phyloP scores from a whole-genome alignment of 495 filamentous ascomycete species.

The Hypoxylon lienhwacheense region DNA sequence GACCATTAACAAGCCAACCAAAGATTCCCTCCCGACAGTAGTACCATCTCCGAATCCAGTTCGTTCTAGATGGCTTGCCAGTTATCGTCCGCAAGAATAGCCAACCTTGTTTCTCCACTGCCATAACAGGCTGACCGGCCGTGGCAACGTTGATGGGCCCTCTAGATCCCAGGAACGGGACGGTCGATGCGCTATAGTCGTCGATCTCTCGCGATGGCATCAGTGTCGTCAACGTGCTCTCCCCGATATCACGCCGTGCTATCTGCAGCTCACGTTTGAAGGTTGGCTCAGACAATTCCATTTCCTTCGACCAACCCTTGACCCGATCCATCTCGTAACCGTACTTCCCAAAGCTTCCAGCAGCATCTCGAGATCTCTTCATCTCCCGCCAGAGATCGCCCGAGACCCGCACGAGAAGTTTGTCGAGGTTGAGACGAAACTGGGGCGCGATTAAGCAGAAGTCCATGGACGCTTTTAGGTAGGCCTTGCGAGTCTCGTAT shows the following conservation, averaged over 20 bases:
- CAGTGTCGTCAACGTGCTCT: slow-evolving; percentile 65
- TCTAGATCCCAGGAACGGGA: slow-evolving; percentile 77
- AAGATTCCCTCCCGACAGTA: slow-evolving; percentile 95
- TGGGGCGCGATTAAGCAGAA: slow-evolving; percentile 86
- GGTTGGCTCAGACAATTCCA: slow-evolving; percentile 78
- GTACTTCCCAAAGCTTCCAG: slow-evolving; percentile 62
- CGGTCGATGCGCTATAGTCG: slow-evolving; percentile 84
- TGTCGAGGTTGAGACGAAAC: slow-evolving; percentile 76
- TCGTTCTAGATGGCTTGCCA: slow-evolving; percentile 83
- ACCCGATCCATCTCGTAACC: slow-evolving; percentile 83
- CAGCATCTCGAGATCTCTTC: slow-evolving; percentile 63
- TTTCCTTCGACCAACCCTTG: slow-evolving; percentile 86
- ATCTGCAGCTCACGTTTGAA: slow-evolving; percentile 78
- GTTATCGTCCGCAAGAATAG: slow-evolving; percentile 78
- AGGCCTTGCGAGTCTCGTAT: slow-evolving; percentile 88
- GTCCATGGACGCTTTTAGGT: slow-evolving; percentile 90
- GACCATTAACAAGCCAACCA: slow-evolving; percentile 88
- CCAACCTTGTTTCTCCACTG: slow-evolving; percentile 90
- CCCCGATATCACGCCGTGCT: slow-evolving; percentile 82
- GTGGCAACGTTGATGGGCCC: slow-evolving; percentile 61
- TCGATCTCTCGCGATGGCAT: slow-evolving; percentile 89
- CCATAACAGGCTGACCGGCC: slow-evolving; percentile 48
- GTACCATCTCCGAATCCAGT: slow-evolving; percentile 91
- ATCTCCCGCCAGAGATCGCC: slow-evolving; percentile 87
- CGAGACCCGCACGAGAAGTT: slow-evolving; percentile 79